Conservation (phyloP, 306 rosid species). For the Arachis hypogaea region DNA sequence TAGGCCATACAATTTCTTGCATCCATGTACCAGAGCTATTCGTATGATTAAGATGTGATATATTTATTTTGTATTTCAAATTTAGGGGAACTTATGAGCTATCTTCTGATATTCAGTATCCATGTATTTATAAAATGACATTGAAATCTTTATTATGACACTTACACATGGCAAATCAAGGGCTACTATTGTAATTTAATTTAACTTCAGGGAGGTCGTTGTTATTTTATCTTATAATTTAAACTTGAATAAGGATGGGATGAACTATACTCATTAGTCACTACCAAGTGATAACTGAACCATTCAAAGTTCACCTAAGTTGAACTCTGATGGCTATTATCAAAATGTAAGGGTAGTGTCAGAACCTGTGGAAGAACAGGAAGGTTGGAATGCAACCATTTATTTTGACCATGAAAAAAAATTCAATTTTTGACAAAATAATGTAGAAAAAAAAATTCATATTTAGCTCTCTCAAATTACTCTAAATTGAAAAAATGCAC, state of each 20-base stretch:
- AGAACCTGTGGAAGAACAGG: background rate
- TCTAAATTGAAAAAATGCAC: too few species aligned
- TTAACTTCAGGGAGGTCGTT: too few species aligned
- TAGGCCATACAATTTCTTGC: constrained; percentile 6
- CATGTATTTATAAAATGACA: too few species aligned
- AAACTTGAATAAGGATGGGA: background rate
- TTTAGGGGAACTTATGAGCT: too few species aligned
- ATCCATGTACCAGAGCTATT: constrained; percentile 16
- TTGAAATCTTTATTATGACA: too few species aligned
- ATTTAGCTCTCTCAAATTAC: too few species aligned
- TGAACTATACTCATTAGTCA: background rate
- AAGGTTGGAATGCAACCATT: background rate
- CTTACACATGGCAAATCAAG: too few species aligned
- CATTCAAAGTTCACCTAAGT: background rate
- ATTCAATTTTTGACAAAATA: too few species aligned
- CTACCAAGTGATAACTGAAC: background rate
- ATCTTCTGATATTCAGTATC: too few species aligned
- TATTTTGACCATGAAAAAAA: too few species aligned
- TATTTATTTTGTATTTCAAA: background rate
- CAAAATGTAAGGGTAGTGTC: background rate
- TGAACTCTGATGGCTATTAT: background rate
- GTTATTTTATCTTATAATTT: background rate
- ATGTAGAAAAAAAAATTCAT: too few species aligned
- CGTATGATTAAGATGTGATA: background rate
- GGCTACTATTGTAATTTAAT: too few species aligned